Evolutionary conservation across 768 basidiomycete genomes (phyloP).

Genomic region (Tephrocybe rancida): DNA sequence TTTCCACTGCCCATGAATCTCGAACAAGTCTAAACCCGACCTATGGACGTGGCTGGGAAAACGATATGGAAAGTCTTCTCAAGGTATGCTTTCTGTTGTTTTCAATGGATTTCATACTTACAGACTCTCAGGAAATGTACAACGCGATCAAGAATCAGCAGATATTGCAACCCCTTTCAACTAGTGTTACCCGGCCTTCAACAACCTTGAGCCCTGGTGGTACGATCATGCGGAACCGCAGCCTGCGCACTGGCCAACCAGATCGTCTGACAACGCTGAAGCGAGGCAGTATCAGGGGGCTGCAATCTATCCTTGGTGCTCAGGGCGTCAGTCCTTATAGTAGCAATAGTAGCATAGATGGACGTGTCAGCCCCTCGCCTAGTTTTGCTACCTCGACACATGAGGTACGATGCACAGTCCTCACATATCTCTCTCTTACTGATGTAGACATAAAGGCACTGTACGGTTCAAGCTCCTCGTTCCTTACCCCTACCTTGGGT

Average conservation of each 20-base stretch:
- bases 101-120: constrained; percentile 1
- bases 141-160: constrained; percentile 88
- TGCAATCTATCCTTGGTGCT: constrained; percentile 74
- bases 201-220: constrained; percentile 64
- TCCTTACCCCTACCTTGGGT: constrained; percentile 86
- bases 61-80: constrained; percentile 82
- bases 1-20: constrained; percentile 42
- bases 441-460: constrained; percentile 39
- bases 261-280: constrained; percentile 81
- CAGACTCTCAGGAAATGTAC: constrained; percentile 81
- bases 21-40: constrained; percentile 31
- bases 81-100: constrained; percentile 56
- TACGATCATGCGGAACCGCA: constrained; percentile 64
- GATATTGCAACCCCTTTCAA: constrained; percentile 79
- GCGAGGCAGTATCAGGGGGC: constrained; percentile 88
- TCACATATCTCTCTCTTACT: not conserved
- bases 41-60: constrained; percentile 78
- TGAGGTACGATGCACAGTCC: constrained; percentile 51
- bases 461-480: constrained; percentile 66
- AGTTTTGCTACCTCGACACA: constrained; percentile 90
- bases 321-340: constrained; percentile 83
- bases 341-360: constrained; percentile 81
- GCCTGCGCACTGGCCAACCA: constrained; percentile 65
- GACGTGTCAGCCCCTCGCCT: constrained; percentile 91
- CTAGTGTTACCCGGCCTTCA: constrained; percentile 47